These are phyloP conservation scores for Puccinia novopanici DNA, from an alignment of 1,284 basidiomycete species.

Conservation along the genomic window DNA sequence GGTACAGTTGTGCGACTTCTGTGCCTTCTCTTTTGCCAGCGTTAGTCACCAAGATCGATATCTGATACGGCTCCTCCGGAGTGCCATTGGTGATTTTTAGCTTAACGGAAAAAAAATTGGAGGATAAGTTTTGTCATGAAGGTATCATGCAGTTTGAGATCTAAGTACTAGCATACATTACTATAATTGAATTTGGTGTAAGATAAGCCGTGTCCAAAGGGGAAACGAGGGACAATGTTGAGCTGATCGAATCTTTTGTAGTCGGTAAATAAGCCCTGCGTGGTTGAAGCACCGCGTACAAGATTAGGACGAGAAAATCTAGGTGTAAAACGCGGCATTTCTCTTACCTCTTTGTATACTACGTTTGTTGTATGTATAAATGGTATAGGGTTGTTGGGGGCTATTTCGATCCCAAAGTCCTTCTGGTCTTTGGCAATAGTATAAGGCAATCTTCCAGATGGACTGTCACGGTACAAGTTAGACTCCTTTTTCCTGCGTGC, in stretches of 20 bases:
- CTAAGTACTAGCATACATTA: not conserved
- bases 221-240: conserved; percentile 33
- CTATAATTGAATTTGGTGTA: conserved; percentile 40
- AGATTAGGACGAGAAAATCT: not conserved
- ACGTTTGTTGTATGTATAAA: not conserved
- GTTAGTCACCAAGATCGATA: conserved; percentile 26
- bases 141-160: too few species aligned
- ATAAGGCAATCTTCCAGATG: conserved; percentile 50
- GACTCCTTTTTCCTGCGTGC: not conserved
- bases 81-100: conserved; percentile 24
- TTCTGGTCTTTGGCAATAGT: conserved; percentile 45
- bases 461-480: not conserved
- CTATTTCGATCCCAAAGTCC: not conserved
- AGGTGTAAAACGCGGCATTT: conserved; percentile 21
- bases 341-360: not conserved
- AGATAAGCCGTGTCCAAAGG: conserved; percentile 46
- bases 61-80: not conserved
- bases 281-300: not conserved
- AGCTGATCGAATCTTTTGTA: conserved; percentile 26
- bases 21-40: not conserved
- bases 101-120: not conserved
- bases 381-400: not conserved
- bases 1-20: conserved; percentile 15
- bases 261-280: conserved; percentile 30
- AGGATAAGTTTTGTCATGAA: not conserved